Evolutionary conservation across 495 filamentous ascomycete genomes (phyloP).

Genomic region (Massariosphaeria phaeospora): DNA sequence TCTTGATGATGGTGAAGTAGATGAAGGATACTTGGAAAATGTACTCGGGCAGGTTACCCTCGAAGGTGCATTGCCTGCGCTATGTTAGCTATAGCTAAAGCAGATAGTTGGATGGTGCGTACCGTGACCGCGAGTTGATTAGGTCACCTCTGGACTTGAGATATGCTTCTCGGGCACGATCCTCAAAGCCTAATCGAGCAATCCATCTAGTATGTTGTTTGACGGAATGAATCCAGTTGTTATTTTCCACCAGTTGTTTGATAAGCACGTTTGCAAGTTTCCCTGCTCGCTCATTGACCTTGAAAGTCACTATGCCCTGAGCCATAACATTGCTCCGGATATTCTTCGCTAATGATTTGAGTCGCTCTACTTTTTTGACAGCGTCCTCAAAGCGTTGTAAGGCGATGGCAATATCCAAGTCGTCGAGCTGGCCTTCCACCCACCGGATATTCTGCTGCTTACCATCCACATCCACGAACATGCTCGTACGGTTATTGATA

Average conservation of each 20-base stretch:
- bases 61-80: conserved; percentile 80
- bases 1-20: conserved; percentile 89
- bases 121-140: conserved; percentile 78
- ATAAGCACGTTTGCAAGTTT: conserved; percentile 71
- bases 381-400: conserved; percentile 84
- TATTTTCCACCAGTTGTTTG: conserved; percentile 65
- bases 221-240: conserved; percentile 66
- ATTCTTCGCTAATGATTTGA: conserved; percentile 69
- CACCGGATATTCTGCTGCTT: conserved; percentile 92
- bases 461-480: conserved; percentile 92
- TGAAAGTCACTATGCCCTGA: conserved; percentile 80
- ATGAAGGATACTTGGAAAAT: conserved; percentile 95
- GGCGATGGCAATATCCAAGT: conserved; percentile 92
- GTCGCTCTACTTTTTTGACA: conserved; percentile 72
- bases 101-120: conserved; percentile 23
- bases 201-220: conserved; percentile 75
- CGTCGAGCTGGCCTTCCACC: conserved; percentile 93
- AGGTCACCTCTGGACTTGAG: conserved; percentile 69
- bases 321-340: conserved; percentile 80
- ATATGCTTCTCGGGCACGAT: conserved; percentile 81
- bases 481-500: conserved; percentile 57
- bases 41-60: conserved; percentile 84
- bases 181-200: conserved; percentile 78
- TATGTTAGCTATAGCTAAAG: conserved; percentile 33
- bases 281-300: conserved; percentile 78